Percentiles rank a stretch among this genome's conserved stretches.
Evolutionary conservation across 2,329 filamentous ascomycete genomes (phyloP).

Genomic region (Emydomyces testavorans): DNA sequence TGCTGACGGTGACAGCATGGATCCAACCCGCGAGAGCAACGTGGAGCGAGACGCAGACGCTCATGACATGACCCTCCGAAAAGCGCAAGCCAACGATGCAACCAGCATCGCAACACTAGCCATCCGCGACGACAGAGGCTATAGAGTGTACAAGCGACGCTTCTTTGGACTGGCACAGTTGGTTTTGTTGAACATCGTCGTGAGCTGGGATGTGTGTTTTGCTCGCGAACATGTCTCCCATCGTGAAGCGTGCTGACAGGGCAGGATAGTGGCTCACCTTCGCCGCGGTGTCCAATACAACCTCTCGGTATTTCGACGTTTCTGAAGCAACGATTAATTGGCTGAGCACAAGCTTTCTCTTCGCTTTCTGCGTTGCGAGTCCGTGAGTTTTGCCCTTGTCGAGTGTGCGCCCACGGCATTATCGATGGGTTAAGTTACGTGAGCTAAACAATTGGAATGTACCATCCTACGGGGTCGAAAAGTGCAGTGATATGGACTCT

Average conservation of each 20-base stretch:
- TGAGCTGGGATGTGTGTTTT: conserved; percentile 82
- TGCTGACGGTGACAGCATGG: conserved; percentile 4
- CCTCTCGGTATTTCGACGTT: conserved; percentile 64
- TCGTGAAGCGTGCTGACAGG: conserved; percentile 9
- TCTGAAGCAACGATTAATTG: conserved; percentile 74
- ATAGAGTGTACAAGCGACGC: conserved; percentile 64
- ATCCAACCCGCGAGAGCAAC: conserved; percentile 1
- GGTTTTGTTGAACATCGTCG: conserved; percentile 78
- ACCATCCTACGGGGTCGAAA: too few relatives aligned
- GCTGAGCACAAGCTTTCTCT: conserved; percentile 78
- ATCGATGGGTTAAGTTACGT: neutral
- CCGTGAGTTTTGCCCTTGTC: conserved; percentile 41
- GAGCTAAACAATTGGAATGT: neutral
- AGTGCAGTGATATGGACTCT: conserved; percentile 61
- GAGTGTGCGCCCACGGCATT: neutral
- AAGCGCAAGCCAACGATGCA: neutral
- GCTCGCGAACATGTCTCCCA: neutral
- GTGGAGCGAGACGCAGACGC: neutral
- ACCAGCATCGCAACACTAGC: neutral
- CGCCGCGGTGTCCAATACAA: conserved; percentile 64
- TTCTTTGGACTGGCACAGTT: conserved; percentile 82
- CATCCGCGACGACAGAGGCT: conserved; percentile 20
- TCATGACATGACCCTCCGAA: neutral
- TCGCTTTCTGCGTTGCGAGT: conserved; percentile 63
- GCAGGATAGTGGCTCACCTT: conserved; percentile 72